Percentiles rank a stretch among this genome's conserved stretches.
Conservation (phyloP, 768 basidiomycete species). For the Sistotremastrum niveocremeum region DNA sequence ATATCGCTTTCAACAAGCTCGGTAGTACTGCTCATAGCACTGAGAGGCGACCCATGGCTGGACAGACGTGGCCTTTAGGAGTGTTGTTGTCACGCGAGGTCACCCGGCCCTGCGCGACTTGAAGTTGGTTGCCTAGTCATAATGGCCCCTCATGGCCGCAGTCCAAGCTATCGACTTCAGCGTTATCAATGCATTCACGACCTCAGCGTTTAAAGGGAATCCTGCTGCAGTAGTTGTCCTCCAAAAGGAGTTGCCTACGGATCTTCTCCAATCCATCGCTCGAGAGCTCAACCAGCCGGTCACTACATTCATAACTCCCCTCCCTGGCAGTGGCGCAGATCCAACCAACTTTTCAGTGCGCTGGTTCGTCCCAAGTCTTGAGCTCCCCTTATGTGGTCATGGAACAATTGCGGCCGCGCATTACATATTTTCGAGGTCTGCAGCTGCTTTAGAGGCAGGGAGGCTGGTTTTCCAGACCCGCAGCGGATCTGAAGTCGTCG, state of each 20-base stretch:
- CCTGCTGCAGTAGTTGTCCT: slow-evolving; percentile 30
- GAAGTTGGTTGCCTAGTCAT: too few species aligned
- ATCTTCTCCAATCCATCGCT: slow-evolving; percentile 22
- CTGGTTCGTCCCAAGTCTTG: slow-evolving; percentile 22
- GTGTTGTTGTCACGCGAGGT: too few species aligned
- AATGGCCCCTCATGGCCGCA: not conserved
- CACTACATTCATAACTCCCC: slow-evolving; percentile 20
- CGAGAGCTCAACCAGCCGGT: slow-evolving; percentile 35
- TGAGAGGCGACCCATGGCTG: too few species aligned
- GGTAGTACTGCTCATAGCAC: too few species aligned
- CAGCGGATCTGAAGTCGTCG: too few species aligned
- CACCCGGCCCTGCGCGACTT: too few species aligned
- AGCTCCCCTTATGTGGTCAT: slow-evolving; percentile 29
- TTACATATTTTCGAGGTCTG: not conserved
- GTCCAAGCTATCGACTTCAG: slow-evolving; percentile 15
- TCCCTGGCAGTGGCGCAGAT: slow-evolving; percentile 1
- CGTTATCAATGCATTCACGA: slow-evolving; percentile 31
- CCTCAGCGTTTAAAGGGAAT: slow-evolving; percentile 28
- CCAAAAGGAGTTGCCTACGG: slow-evolving; percentile 15
- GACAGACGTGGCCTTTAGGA: too few species aligned
- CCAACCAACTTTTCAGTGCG: slow-evolving; percentile 22
- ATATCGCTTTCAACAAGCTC: too few species aligned
- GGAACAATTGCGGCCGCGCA: slow-evolving; percentile 30
- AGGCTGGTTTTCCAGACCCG: too few species aligned
- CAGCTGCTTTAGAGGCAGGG: too few species aligned